Base-by-base conservation (phyloP, 1,139 yeast genomes). In the Yamadazyma membranifaciens region DNA sequence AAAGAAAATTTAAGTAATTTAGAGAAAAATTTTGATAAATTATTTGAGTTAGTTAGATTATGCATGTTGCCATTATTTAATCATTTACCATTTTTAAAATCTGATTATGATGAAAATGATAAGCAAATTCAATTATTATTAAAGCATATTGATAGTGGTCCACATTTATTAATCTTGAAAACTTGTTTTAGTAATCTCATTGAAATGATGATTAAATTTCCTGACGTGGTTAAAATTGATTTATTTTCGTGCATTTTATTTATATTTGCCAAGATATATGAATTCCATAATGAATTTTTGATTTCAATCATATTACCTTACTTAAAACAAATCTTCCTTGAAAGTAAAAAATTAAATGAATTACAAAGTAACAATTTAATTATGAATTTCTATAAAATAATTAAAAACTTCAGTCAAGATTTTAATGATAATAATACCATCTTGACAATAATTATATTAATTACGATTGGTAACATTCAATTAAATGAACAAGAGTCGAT, bases 21-120 rank as follows among this genome's bases (percentile, higher is more conserved):
- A 20, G 74, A 75, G 15, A 74, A 73, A 27, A 79, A 80, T 36
- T 83, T 86, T 43, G 95, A 87, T 51, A 88, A 87, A 53, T 65
- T 87, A 38, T 87, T 89, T 57, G 97, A 91, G 55, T 68, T 91
- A 29, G 65, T 88, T 34, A 72, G 96, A 49, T 73, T 89, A n/a
- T 78, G 78, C 14, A 73, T 86, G 71, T 68, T 83, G 24, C 83
- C 88, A 0, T 64, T 87, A 12, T 75, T 81, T 33, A 70, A 71
- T 31, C 63, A 74, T 7, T 63, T 86, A 29, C 91, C 94, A 9
- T 79, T 81, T 43, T 65, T 84, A 43, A 71, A 77, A 42, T 73
- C 69, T 22, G 74, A 69, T 45, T 71, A 49, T 46, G 73, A 70
- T 46, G 52, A 63, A 3, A 55, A 54, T 15, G 68, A 62, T 38